Conservation (phyloP, 2,329 filamentous ascomycete species). For the Falciphora oryzae region DNA sequence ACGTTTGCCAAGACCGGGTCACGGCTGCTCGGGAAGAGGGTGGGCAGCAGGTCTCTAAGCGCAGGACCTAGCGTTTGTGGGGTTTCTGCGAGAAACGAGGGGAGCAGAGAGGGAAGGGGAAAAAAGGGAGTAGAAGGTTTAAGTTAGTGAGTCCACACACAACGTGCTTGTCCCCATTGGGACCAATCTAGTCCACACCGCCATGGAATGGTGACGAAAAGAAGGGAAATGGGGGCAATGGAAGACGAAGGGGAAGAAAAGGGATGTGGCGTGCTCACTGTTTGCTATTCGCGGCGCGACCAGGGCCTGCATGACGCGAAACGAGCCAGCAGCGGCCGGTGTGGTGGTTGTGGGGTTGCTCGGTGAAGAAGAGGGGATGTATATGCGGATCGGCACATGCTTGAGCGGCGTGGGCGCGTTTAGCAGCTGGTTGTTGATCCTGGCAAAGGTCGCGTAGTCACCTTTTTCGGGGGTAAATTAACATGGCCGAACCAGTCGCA, state of each 20-base stretch:
- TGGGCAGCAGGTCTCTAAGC: slow-evolving; percentile 68
- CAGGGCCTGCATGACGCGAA: slow-evolving; percentile 71
- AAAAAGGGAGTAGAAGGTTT: background rate
- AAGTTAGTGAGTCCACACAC: background rate
- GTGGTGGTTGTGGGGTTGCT: slow-evolving; percentile 20
- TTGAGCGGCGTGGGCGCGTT: slow-evolving; percentile 68
- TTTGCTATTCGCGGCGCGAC: slow-evolving; percentile 44
- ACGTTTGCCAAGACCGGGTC: slow-evolving; percentile 80
- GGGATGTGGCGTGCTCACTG: slow-evolving; percentile 22
- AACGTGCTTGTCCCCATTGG: too few relatives aligned
- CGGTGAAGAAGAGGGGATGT: slow-evolving; percentile 65
- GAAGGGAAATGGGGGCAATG: background rate
- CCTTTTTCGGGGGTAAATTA: slow-evolving; percentile 39
- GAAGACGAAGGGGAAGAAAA: slow-evolving; percentile 5
- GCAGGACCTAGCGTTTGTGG: slow-evolving; percentile 64
- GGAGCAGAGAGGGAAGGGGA: background rate
- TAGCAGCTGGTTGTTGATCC: slow-evolving; percentile 71
- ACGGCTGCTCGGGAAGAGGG: slow-evolving; percentile 78
- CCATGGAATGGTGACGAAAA: too few relatives aligned
- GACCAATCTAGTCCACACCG: background rate
- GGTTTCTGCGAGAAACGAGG: slow-evolving; percentile 13
- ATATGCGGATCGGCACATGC: slow-evolving; percentile 82
- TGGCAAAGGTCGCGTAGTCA: slow-evolving; percentile 65
- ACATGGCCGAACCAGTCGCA: background rate
- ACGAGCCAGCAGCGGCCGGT: slow-evolving; percentile 37